A percentile compares a stretch with the other conserved stretches of the same genome.
phyloP scores from a whole-genome alignment of 2,329 filamentous ascomycete species.

The Parafenestella ontariensis region DNA sequence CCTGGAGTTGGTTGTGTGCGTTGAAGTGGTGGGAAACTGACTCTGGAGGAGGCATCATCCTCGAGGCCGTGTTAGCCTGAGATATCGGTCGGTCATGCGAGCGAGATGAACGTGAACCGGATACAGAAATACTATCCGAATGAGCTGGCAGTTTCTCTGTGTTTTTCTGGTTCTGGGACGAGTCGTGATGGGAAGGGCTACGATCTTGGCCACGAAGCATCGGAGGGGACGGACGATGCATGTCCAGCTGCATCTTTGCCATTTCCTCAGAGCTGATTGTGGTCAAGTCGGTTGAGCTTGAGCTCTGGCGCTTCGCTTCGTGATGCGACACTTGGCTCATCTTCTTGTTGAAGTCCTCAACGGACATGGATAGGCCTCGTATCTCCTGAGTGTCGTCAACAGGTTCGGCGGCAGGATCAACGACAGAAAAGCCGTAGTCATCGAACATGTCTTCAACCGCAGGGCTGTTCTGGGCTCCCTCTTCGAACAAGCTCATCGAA shows the following conservation, averaged over 20 bases:
- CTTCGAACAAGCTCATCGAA: constrained; percentile 8
- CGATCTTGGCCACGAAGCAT: not conserved
- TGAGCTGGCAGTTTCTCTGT: not conserved
- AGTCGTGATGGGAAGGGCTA: not conserved
- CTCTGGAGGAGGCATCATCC: constrained; percentile 29
- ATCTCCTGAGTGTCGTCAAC: constrained; percentile 19
- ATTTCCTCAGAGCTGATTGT: constrained; percentile 19
- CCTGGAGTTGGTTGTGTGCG: not conserved
- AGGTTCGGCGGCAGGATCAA: constrained; percentile 5
- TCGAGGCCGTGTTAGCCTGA: constrained; percentile 42
- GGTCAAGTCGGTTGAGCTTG: constrained; percentile 12
- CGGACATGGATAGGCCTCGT: not conserved
- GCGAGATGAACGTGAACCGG: constrained; percentile 8
- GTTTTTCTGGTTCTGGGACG: not conserved
- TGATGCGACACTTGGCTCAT: not conserved
- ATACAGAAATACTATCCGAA: not conserved
- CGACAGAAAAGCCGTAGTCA: constrained; percentile 5
- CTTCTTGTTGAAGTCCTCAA: not conserved
- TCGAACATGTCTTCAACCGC: constrained; percentile 1
- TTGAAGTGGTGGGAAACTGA: not conserved
- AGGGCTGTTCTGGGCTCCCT: not conserved
- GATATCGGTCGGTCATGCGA: constrained; percentile 33
- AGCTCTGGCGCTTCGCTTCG: not conserved
- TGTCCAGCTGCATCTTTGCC: constrained; percentile 6
- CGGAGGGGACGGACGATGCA: not conserved